Percentiles rank a stretch among this genome's conserved stretches.
Conservation (phyloP, 2,329 filamentous ascomycete genomes). For the Cladosporium halotolerans region DNA sequence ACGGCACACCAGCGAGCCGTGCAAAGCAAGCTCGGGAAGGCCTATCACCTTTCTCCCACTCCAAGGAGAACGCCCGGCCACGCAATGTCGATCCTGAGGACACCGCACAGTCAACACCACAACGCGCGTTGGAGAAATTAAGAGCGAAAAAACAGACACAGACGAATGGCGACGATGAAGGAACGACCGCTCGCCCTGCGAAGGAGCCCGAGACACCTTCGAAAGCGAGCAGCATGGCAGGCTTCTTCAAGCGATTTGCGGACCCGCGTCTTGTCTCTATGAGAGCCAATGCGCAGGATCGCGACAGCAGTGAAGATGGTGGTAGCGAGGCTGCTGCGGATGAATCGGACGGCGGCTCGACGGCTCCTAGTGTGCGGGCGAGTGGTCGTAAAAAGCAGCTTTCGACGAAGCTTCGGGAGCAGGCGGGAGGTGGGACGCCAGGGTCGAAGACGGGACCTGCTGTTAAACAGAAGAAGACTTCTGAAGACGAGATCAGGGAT, state of each 20-base stretch:
- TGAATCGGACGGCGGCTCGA: background rate
- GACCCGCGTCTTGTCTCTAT: conserved; percentile 5
- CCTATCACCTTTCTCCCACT: background rate
- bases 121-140: conserved; percentile 12
- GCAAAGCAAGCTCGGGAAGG: conserved; percentile 8
- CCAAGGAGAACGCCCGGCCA: conserved; percentile 11
- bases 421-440: background rate
- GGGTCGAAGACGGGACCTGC: background rate
- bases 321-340: background rate
- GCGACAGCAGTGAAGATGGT: background rate
- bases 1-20: conserved; percentile 3
- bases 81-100: conserved; percentile 5
- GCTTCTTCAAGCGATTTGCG: conserved; percentile 12
- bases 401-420: background rate
- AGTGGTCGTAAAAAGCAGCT: conserved; percentile 2
- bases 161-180: background rate
- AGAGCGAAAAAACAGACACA: conserved; percentile 2
- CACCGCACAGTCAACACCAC: background rate
- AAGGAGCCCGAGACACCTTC: conserved; percentile 10
- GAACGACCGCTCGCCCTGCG: conserved; percentile 9
- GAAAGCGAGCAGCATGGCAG: conserved; percentile 5
- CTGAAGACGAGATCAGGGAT: conserved; percentile 29
- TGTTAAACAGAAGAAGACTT: conserved; percentile 24
- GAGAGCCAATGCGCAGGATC: background rate
- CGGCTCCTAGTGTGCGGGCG: background rate